Evolutionary conservation across 2,329 filamentous ascomycete genomes (phyloP).

Genomic region (Annulohypoxylon truncatum): DNA sequence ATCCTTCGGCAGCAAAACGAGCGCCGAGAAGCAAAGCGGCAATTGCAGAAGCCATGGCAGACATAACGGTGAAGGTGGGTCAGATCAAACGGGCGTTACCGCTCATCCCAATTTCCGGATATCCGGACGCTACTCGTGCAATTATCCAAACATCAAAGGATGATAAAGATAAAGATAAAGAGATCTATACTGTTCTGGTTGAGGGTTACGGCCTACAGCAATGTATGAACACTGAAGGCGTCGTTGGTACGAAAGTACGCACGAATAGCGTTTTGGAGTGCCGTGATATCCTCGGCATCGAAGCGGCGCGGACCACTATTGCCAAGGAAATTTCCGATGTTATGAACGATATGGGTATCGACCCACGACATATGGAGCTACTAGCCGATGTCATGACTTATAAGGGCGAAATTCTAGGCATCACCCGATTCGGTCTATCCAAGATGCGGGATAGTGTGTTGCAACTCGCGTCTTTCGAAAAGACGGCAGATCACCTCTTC

Average conservation of each 20-base stretch:
- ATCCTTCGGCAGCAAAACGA: constrained; percentile 58
- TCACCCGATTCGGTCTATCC: constrained; percentile 93
- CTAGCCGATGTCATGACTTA: constrained; percentile 99
- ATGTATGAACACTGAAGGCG: constrained; percentile 94
- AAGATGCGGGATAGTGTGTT: constrained; percentile 97
- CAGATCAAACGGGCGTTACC: constrained; percentile 86
- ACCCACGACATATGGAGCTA: constrained; percentile 97
- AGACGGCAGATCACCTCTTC: constrained; percentile 97
- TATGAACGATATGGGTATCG: constrained; percentile 95
- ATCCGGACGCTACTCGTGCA: constrained; percentile 84
- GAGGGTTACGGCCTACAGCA: constrained; percentile 91
- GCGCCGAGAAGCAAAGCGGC: constrained; percentile 60
- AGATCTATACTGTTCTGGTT: constrained; percentile 76
- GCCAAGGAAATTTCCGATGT: constrained; percentile 87
- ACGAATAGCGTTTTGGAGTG: constrained; percentile 94
- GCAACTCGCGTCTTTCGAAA: constrained; percentile 95
- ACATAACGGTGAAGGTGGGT: constrained; percentile 82
- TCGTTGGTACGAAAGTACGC: constrained; percentile 78
- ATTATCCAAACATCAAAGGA: constrained; percentile 84
- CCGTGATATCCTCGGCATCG: constrained; percentile 88
- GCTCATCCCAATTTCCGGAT: constrained; percentile 87
- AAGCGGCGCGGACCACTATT: constrained; percentile 91
- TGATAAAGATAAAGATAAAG: constrained; percentile 56
- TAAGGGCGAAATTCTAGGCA: constrained; percentile 96
- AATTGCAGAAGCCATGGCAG: constrained; percentile 65